phyloP scores from a whole-genome alignment of 768 basidiomycete genomes.

The Agaricus subrufescens region DNA sequence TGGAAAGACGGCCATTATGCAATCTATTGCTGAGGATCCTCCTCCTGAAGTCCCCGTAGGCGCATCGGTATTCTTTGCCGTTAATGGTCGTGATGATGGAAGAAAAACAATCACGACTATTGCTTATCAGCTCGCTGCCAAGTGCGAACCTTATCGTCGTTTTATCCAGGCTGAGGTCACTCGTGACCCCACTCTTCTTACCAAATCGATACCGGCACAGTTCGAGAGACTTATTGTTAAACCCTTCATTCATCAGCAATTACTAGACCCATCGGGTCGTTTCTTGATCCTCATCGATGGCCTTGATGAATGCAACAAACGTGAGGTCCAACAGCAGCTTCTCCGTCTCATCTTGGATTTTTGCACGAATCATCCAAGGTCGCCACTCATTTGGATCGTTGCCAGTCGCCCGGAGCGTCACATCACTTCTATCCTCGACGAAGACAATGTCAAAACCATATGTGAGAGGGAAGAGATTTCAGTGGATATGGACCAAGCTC shows the following conservation, averaged over 20 bases:
- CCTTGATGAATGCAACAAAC: background rate
- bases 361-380: background rate
- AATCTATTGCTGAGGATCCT: too few species aligned
- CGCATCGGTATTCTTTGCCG: too few species aligned
- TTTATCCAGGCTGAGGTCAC: background rate
- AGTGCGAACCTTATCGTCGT: background rate
- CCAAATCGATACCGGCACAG: slow-evolving; percentile 3
- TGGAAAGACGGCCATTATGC: too few species aligned
- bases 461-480: slow-evolving; percentile 1
- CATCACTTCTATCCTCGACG: slow-evolving; percentile 12
- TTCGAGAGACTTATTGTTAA: slow-evolving; percentile 9
- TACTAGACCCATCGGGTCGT: background rate
- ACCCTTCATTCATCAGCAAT: background rate
- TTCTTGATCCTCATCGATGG: background rate
- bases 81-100: too few species aligned
- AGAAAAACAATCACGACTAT: too few species aligned
- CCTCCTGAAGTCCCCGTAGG: too few species aligned
- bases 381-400: slow-evolving; percentile 20
- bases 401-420: slow-evolving; percentile 22
- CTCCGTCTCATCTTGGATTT: slow-evolving; percentile 9
- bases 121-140: background rate
- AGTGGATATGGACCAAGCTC: slow-evolving; percentile 9
- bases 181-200: background rate
- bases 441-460: background rate
- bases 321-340: slow-evolving; percentile 11